A percentile compares a stretch with the other conserved stretches of the same genome.
Evolutionary conservation across 2,329 filamentous ascomycete species (phyloP).

Genomic region (Coniella vitis): DNA sequence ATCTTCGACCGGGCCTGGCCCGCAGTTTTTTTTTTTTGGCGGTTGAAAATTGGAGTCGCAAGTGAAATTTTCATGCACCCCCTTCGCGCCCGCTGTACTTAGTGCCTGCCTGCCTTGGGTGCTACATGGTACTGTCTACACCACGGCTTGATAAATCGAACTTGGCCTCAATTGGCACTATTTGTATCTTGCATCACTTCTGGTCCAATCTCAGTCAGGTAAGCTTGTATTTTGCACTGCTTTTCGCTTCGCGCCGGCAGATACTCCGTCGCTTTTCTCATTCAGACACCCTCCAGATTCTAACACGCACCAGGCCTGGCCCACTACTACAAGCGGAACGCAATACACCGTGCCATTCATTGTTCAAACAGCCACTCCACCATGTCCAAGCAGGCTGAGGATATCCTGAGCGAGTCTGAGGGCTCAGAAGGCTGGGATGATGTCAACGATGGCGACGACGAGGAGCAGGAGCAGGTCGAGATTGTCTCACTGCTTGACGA

Average conservation of each 20-base stretch:
- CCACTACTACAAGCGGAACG: neutral
- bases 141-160: too few relatives aligned
- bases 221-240: too few relatives aligned
- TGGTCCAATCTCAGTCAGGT: too few relatives aligned
- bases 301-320: neutral
- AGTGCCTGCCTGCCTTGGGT: constrained; percentile 13
- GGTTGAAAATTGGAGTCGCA: constrained; percentile 13
- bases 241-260: too few relatives aligned
- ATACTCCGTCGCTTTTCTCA: too few relatives aligned
- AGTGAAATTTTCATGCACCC: constrained; percentile 12
- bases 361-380: neutral
- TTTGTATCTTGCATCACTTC: too few relatives aligned
- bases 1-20: constrained; percentile 4
- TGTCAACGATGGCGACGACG: constrained; percentile 45
- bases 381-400: constrained; percentile 15
- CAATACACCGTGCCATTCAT: too few relatives aligned
- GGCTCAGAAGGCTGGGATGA: constrained; percentile 29
- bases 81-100: neutral
- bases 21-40: constrained; percentile 4
- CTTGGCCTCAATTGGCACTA: too few relatives aligned
- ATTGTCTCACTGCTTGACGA: constrained; percentile 65
- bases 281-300: neutral
- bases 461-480: constrained; percentile 47
- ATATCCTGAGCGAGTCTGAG: constrained; percentile 28
- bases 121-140: neutral